Base-by-base conservation (phyloP, 2,329 filamentous ascomycete genomes). In the Zymoseptoria crescenta region DNA sequence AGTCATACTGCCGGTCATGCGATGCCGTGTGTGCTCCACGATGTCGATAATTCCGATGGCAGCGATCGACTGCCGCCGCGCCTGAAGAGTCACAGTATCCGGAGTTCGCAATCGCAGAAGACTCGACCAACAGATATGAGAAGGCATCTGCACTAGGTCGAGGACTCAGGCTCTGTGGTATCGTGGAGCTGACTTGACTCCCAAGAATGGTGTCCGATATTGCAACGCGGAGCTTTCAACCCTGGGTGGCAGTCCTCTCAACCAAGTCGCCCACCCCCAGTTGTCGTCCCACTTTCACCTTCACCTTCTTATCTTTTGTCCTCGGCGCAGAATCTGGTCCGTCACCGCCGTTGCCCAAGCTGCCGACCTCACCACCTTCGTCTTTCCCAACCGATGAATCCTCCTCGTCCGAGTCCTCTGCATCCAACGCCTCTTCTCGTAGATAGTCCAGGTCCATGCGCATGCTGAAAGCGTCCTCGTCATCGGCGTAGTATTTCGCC, bases 381-480 rank as follows among this genome's bases (percentile, higher is more conserved):
- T 74, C 74, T 53, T 74, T 66, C 8, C 76, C 78, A 66, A 79
- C 76, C 41, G 69, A 69, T 41, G 70, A 72, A 30, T 70, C 70
- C 2, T 54, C 61, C 19, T 68, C 70, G n/a, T 72, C 72, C 73
- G 70, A 75, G 71, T 79, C 74, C 71, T 75, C 64, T 54, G 65
- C 69, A 63, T 79, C 72, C 52, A 72, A 63, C 13, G 88, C 80
- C 65, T 81, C 79, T 60, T 82, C 78, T 56, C 79, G 76, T 51
- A 87, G 72, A 55, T 78, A 76, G 2, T 76, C 75, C 50, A 99
- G 81, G 70, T 97, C 88, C 74, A 96, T 88, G 63, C 86, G 87
- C 94, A 99, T 99, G 72, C 86, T 89, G 73, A 86, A 96, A 45
- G 94, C 94, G 78, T 99, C 91, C 78, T 99, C 94, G 61, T 93